phyloP scores from a whole-genome alignment of 345 rosid genomes.

The Theobroma cacao region DNA sequence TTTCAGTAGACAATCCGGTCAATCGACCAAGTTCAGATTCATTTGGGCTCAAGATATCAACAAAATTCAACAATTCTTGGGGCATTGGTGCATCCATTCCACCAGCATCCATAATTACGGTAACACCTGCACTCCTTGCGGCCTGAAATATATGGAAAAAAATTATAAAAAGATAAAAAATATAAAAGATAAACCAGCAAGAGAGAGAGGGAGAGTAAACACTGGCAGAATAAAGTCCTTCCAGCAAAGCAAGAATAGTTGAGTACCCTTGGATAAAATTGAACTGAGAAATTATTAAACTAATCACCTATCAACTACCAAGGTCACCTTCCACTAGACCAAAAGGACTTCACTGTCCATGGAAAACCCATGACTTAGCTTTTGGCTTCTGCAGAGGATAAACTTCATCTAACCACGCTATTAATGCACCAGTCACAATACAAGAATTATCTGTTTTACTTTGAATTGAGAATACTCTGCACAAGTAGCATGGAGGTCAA shows the following conservation, averaged over 20 bases:
- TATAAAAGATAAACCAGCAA: not conserved
- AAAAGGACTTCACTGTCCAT: not conserved
- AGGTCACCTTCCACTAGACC: not conserved
- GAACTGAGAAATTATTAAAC: not conserved
- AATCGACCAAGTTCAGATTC: conserved; percentile 84
- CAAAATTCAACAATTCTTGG: conserved; percentile 49
- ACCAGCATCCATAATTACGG: conserved; percentile 88
- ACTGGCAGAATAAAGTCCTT: not conserved
- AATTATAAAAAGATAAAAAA: conserved; percentile 3
- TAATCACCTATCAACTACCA: not conserved
- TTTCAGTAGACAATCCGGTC: conserved; percentile 73
- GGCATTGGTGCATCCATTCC: conserved; percentile 94
- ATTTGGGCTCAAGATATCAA: conserved; percentile 91
- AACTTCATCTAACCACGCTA: not conserved
- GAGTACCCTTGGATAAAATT: not conserved
- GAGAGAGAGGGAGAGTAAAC: not conserved
- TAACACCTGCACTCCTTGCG: conserved; percentile 77
- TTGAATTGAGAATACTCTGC: not conserved
- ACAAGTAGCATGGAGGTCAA: not conserved
- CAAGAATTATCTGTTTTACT: not conserved
- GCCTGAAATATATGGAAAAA: conserved; percentile 45
- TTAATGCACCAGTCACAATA: not conserved
- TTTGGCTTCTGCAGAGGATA: not conserved
- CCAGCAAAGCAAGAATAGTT: not conserved
- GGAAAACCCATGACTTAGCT: not conserved